A percentile compares a stretch with the other conserved stretches of the same genome.
These are phyloP conservation scores for Neurospora africana DNA, from an alignment of 495 filamentous ascomycete genomes.

Conservation along the genomic window DNA sequence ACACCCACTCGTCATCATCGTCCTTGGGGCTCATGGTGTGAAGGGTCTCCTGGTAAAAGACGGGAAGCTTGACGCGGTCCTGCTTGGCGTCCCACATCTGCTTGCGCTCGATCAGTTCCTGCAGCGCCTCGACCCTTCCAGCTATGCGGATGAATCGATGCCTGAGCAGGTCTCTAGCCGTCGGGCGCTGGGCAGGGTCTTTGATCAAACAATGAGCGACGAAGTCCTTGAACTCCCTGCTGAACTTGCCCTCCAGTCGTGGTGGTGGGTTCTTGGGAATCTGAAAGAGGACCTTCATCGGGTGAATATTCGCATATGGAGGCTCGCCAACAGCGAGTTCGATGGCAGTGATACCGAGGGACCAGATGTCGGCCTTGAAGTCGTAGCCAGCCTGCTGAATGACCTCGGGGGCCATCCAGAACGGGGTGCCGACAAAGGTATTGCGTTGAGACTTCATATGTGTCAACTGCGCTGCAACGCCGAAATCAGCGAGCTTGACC, in stretches of 20 bases:
- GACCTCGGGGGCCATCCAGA: slow-evolving; percentile 99
- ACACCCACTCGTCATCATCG: slow-evolving; percentile 89
- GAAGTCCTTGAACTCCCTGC: slow-evolving; percentile 89
- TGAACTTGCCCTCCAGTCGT: slow-evolving; percentile 76
- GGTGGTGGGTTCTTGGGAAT: slow-evolving; percentile 90
- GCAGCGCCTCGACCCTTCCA: slow-evolving; percentile 70
- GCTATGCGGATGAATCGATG: slow-evolving; percentile 83
- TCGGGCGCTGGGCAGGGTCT: slow-evolving; percentile 71
- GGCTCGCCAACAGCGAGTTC: slow-evolving; percentile 90
- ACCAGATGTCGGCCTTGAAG: slow-evolving; percentile 98
- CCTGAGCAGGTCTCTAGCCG: slow-evolving; percentile 78
- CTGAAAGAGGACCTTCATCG: slow-evolving; percentile 97
- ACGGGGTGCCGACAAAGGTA: slow-evolving; percentile 97
- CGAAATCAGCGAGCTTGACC: slow-evolving; percentile 96
- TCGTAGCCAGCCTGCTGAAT: slow-evolving; percentile 96
- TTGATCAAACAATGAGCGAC: slow-evolving; percentile 81
- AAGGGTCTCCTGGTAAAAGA: slow-evolving; percentile 86
- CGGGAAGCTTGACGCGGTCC: slow-evolving; percentile 48
- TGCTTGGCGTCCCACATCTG: slow-evolving; percentile 66
- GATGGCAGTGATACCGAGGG: slow-evolving; percentile 89
- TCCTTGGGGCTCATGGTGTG: slow-evolving; percentile 57
- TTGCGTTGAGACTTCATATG: slow-evolving; percentile 97
- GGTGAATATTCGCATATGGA: slow-evolving; percentile 80
- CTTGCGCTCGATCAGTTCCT: slow-evolving; percentile 78
- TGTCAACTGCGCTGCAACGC: slow-evolving; percentile 89